Conservation (phyloP, 352 stramenopile genomes). For the Pythium apleroticum region DNA sequence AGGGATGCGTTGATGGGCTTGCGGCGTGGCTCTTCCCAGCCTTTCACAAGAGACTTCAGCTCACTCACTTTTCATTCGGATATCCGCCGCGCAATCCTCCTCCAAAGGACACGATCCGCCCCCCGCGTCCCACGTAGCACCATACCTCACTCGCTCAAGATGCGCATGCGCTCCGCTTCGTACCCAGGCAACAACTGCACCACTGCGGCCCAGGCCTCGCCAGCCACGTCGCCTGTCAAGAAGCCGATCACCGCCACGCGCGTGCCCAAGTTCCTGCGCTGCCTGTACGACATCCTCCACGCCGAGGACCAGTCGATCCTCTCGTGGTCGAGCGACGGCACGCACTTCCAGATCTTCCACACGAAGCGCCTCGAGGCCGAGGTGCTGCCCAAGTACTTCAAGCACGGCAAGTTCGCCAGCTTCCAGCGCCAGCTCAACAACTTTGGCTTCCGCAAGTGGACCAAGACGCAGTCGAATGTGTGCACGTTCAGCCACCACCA, state of each 20-base stretch:
- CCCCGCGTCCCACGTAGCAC: background rate
- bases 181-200: conserved; percentile 13
- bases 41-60: conserved; percentile 25
- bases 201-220: background rate
- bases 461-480: conserved; percentile 77
- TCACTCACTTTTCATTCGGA: conserved; percentile 30
- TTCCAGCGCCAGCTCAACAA: conserved; percentile 94
- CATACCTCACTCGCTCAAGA: background rate
- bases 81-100: conserved; percentile 8
- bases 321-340: conserved; percentile 63
- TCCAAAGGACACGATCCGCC: conserved; percentile 23
- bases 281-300: conserved; percentile 79
- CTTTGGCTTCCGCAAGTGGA: conserved; percentile 91
- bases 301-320: conserved; percentile 69
- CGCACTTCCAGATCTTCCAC: conserved; percentile 71
- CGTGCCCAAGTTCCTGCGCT: conserved; percentile 78
- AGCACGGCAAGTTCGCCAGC: conserved; percentile 92
- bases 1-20: conserved; percentile 31
- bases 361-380: conserved; percentile 58
- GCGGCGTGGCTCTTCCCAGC: conserved; percentile 28
- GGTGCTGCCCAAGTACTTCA: conserved; percentile 93
- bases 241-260: conserved; percentile 31
- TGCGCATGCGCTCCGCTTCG: conserved; percentile 32
- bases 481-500: conserved; percentile 79
- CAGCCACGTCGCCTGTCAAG: conserved; percentile 8